Conservation (phyloP, 495 filamentous ascomycete species). For the Cryomyces minteri region DNA sequence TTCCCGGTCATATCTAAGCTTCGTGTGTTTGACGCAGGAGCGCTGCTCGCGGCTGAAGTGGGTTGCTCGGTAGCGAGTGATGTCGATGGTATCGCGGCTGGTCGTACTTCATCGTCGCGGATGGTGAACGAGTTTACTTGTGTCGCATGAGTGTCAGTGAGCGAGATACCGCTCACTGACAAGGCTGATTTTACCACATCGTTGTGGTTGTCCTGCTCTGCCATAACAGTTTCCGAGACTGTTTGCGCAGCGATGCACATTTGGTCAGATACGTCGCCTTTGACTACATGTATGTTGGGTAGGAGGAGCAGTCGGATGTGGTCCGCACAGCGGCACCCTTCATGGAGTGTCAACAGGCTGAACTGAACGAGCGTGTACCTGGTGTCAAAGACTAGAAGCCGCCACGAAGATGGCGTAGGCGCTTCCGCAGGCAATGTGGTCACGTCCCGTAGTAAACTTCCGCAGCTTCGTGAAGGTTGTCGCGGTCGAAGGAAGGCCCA, state of each 20-base stretch:
- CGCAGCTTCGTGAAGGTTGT: too few relatives aligned
- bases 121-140: conserved; percentile 34
- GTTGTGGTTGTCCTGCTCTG: conserved; percentile 48
- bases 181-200: conserved; percentile 64
- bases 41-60: conserved; percentile 3
- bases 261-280: neutral
- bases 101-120: conserved; percentile 32
- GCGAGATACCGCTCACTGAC: conserved; percentile 56
- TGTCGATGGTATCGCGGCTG: neutral
- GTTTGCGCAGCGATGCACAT: conserved; percentile 9
- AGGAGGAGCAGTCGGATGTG: neutral
- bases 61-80: too few relatives aligned
- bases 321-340: too few relatives aligned
- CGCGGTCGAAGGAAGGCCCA: too few relatives aligned
- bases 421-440: conserved; percentile 17
- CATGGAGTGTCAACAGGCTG: neutral
- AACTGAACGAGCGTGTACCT: conserved; percentile 24
- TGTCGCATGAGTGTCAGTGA: conserved; percentile 55
- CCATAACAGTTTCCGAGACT: conserved; percentile 61
- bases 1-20: too few relatives aligned
- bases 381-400: conserved; percentile 30
- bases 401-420: conserved; percentile 30
- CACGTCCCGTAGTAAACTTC: too few relatives aligned
- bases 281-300: conserved; percentile 1
- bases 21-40: too few relatives aligned